phyloP scores from a whole-genome alignment of 805 yeast genomes.

The Soucietia sequanensis region DNA sequence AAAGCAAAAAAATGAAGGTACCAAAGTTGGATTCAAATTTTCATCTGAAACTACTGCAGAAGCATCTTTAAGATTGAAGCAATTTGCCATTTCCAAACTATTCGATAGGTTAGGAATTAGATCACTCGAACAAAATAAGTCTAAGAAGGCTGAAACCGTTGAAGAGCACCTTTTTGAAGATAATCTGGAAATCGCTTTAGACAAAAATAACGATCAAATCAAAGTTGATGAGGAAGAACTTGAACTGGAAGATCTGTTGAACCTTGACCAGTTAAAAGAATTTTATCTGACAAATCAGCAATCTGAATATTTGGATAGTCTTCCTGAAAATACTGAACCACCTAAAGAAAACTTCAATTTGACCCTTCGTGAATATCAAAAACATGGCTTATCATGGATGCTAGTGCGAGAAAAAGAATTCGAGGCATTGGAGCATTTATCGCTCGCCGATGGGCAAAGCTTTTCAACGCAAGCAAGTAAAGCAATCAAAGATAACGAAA shows the following conservation, averaged over 20 bases:
- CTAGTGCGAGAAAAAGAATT: slow-evolving; percentile 70
- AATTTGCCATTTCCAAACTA: slow-evolving; percentile 52
- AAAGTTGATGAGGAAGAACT: slow-evolving; percentile 14
- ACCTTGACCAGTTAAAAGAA: slow-evolving; percentile 70
- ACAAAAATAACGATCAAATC: slow-evolving; percentile 30
- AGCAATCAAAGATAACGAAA: slow-evolving; percentile 29
- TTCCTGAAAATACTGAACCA: slow-evolving; percentile 64
- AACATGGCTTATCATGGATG: slow-evolving; percentile 88
- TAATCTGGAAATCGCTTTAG: slow-evolving; percentile 13
- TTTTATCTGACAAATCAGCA: slow-evolving; percentile 74
- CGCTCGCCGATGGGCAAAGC: slow-evolving; percentile 13
- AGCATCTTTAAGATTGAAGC: slow-evolving; percentile 48
- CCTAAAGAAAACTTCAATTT: slow-evolving; percentile 50
- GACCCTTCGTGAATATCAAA: slow-evolving; percentile 72
- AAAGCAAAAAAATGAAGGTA: slow-evolving; percentile 13
- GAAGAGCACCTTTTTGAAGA: slow-evolving; percentile 16
- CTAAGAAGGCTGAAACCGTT: slow-evolving; percentile 3
- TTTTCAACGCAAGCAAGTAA: slow-evolving; percentile 26
- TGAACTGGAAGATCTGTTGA: slow-evolving; percentile 41
- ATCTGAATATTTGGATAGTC: slow-evolving; percentile 49
- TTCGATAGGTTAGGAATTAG: slow-evolving; percentile 50
- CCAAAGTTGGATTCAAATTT: slow-evolving; percentile 21
- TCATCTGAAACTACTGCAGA: slow-evolving; percentile 54
- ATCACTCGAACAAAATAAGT: slow-evolving; percentile 14
- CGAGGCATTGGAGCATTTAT: slow-evolving; percentile 37